phyloP scores from a whole-genome alignment of 2,329 filamentous ascomycete genomes.

The Periconia sp. region DNA sequence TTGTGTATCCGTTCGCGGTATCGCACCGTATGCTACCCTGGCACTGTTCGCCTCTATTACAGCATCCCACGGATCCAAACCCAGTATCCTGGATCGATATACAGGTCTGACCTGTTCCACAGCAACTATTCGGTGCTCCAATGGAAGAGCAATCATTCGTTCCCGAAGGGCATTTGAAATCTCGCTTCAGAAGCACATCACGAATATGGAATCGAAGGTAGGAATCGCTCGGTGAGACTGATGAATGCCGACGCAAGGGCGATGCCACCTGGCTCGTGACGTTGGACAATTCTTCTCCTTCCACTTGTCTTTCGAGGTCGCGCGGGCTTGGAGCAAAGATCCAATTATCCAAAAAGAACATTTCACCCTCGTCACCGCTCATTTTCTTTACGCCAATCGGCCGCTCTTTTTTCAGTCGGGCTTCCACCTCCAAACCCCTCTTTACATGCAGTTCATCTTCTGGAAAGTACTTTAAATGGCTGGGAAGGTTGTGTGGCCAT shows the following conservation, averaged over 20 bases:
- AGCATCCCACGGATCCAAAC: slow-evolving; percentile 73
- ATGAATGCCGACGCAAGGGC: slow-evolving; percentile 21
- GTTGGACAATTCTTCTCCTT: slow-evolving; percentile 18
- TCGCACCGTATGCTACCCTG: slow-evolving; percentile 65
- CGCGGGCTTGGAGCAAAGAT: slow-evolving; percentile 42
- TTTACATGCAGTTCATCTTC: slow-evolving; percentile 49
- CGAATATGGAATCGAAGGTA: slow-evolving; percentile 42
- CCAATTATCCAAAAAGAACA: slow-evolving; percentile 71
- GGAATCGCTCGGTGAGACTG: slow-evolving; percentile 24
- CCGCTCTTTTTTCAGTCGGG: slow-evolving; percentile 40
- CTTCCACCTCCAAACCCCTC: slow-evolving; percentile 44
- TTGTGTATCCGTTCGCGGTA: slow-evolving; percentile 59
- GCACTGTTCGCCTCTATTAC: slow-evolving; percentile 66
- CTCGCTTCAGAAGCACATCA: slow-evolving; percentile 53
- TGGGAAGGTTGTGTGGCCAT: slow-evolving; percentile 52
- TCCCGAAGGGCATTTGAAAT: slow-evolving; percentile 66
- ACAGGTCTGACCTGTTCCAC: slow-evolving; percentile 66
- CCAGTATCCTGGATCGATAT: slow-evolving; percentile 64
- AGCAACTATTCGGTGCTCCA: slow-evolving; percentile 72
- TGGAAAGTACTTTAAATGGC: slow-evolving; percentile 50
- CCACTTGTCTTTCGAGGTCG: slow-evolving; percentile 1
- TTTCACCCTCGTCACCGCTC: slow-evolving; percentile 69
- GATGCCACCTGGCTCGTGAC: slow-evolving; percentile 6
- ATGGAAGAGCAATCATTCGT: slow-evolving; percentile 67
- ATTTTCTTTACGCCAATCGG: slow-evolving; percentile 73